Evolutionary conservation across 2,329 filamentous ascomycete genomes (phyloP).

Genomic region (Fusarium citri): DNA sequence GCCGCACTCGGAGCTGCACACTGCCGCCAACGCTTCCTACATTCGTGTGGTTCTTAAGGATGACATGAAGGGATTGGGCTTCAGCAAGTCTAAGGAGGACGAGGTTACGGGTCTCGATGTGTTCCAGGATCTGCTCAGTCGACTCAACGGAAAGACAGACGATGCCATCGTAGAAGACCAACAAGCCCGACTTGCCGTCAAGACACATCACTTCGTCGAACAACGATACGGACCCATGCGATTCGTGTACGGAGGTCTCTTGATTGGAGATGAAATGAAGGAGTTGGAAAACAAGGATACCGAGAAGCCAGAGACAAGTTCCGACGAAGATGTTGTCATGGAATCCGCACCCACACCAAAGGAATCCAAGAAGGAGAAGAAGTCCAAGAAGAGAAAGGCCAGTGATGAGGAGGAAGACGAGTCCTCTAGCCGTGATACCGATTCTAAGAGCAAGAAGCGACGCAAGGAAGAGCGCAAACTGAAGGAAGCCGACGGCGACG

Average conservation of each 20-base stretch:
- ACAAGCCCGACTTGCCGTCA: conserved; percentile 74
- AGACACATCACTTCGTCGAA: conserved; percentile 78
- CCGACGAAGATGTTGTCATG: conserved; percentile 39
- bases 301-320: conserved; percentile 22
- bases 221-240: conserved; percentile 82
- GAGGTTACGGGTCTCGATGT: conserved; percentile 87
- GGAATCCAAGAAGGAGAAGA: conserved; percentile 57
- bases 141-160: conserved; percentile 89
- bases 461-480: conserved; percentile 53
- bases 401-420: conserved; percentile 51
- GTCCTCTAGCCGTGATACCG: conserved; percentile 47
- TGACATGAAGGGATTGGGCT: conserved; percentile 90
- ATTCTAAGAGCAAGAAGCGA: conserved; percentile 53
- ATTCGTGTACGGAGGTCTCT: conserved; percentile 87
- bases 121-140: conserved; percentile 86
- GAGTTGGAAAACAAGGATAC: conserved; percentile 45
- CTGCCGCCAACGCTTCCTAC: conserved; percentile 83
- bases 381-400: conserved; percentile 63
- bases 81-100: conserved; percentile 78
- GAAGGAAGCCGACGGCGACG: conserved; percentile 45
- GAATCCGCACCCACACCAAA: conserved; percentile 40
- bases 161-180: conserved; percentile 77
- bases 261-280: conserved; percentile 68
- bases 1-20: conserved; percentile 79
- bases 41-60: conserved; percentile 90